phyloP scores from a whole-genome alignment of 352 stramenopile genomes.

The Phytophthora podocarpi region DNA sequence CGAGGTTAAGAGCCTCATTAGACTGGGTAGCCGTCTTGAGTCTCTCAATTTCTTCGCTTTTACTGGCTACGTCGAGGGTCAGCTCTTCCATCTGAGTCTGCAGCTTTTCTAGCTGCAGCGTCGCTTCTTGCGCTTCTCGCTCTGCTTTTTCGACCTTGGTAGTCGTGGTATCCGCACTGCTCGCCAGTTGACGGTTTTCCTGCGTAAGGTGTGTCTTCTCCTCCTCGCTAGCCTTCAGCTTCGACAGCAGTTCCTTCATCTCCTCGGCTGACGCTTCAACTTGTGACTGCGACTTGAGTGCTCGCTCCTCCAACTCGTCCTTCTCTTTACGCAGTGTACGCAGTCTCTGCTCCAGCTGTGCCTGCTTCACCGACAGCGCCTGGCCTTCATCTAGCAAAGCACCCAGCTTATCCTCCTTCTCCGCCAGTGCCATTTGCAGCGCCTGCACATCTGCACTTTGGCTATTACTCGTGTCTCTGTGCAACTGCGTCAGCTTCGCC shows the following conservation, averaged over 20 bases:
- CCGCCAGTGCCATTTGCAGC: conserved; percentile 63
- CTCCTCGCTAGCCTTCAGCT: conserved; percentile 56
- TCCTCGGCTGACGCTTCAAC: conserved; percentile 54
- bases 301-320: conserved; percentile 72
- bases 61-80: conserved; percentile 34
- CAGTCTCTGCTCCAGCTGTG: conserved; percentile 72
- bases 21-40: conserved; percentile 54
- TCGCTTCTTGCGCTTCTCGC: conserved; percentile 20
- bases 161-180: conserved; percentile 25
- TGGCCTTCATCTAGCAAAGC: conserved; percentile 77
- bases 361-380: conserved; percentile 77
- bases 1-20: conserved; percentile 50
- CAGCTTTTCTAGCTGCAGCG: conserved; percentile 29
- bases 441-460: conserved; percentile 57
- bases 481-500: conserved; percentile 53
- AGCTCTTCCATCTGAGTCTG: conserved; percentile 36
- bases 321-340: conserved; percentile 79
- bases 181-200: conserved; percentile 43
- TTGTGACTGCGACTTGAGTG: conserved; percentile 57
- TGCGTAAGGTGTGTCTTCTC: conserved; percentile 49
- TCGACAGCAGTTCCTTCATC: conserved; percentile 47
- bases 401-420: conserved; percentile 79
- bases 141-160: conserved; percentile 44
- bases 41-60: conserved; percentile 42
- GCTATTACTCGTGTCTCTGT: conserved; percentile 34